A percentile compares a stretch with the other conserved stretches of the same genome.
These are phyloP conservation scores for Phaeotremella skinneri DNA, from an alignment of 768 basidiomycete species.

Conservation along the genomic window DNA sequence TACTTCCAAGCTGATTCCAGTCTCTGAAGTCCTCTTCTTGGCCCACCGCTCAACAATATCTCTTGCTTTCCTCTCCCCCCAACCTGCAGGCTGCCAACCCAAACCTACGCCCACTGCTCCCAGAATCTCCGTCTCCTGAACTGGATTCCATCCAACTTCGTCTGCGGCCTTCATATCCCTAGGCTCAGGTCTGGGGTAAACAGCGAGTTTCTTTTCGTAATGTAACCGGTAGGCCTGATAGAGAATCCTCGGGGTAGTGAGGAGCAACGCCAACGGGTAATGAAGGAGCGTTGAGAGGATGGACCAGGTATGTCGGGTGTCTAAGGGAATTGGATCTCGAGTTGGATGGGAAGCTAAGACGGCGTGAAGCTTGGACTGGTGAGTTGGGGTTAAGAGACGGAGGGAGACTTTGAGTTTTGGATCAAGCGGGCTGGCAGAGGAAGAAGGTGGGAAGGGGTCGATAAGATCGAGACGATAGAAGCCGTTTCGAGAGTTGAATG, in stretches of 20 bases:
- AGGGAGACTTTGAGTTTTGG: slow-evolving; percentile 31
- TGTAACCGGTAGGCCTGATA: slow-evolving; percentile 64
- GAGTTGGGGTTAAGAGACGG: slow-evolving; percentile 43
- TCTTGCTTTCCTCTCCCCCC: slow-evolving; percentile 49
- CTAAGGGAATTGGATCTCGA: slow-evolving; percentile 52
- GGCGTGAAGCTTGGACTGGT: slow-evolving; percentile 60
- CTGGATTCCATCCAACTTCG: slow-evolving; percentile 34
- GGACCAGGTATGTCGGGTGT: neutral
- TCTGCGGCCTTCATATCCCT: slow-evolving; percentile 39
- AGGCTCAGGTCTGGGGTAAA: slow-evolving; percentile 64
- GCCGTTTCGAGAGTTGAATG: slow-evolving; percentile 70
- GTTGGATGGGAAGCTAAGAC: slow-evolving; percentile 56
- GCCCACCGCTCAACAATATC: slow-evolving; percentile 32
- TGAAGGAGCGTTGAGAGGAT: slow-evolving; percentile 53
- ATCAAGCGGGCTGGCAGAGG: slow-evolving; percentile 10
- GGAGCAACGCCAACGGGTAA: slow-evolving; percentile 60
- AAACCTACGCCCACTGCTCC: slow-evolving; percentile 41
- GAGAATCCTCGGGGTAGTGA: slow-evolving; percentile 63
- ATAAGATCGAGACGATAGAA: slow-evolving; percentile 63
- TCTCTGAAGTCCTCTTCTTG: slow-evolving; percentile 49
- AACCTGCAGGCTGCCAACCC: slow-evolving; percentile 50
- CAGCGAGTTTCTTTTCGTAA: slow-evolving; percentile 60
- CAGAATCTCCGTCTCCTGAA: slow-evolving; percentile 26
- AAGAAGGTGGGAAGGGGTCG: slow-evolving; percentile 55
- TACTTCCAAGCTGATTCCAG: slow-evolving; percentile 53